Base-by-base conservation (phyloP, 805 yeast genomes). In the Pichia californica region DNA sequence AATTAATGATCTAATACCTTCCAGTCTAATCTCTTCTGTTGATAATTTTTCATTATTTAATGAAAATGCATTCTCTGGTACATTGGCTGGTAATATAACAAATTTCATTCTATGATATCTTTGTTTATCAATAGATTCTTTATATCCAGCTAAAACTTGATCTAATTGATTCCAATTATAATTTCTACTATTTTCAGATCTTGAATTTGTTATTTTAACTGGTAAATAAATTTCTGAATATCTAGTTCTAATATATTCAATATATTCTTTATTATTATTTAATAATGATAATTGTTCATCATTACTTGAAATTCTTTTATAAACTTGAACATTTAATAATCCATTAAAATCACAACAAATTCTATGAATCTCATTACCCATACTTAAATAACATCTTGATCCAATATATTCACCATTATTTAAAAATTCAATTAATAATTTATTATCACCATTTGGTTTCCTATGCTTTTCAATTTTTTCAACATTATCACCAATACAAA, bases 151-250 rank as follows among this genome's bases (percentile, higher is more conserved):
- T n/a, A 89, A 61, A 20, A 77, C 76, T 56, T 88, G 96, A 65
- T 93, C 99, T 52, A 89, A 71, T 49, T 81, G 83, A 53, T 89
- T 89, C 99, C 99, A 93, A 49, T 89, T 88, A 48, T 78, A 75
- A 13, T 69, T 66, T 35, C 73, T 63, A 3, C 82, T 74, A 28
- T 72, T 73, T 14, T 71, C 70, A 3, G 40, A 40, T 34, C 73
- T 72, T 16, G 76, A 64, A 2, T 80, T 76, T 46, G 77, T 79
- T 7, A 82, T 73, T 43, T 67, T 69, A 1, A 88, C 72, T 3
- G 73, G 67, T 20, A 76, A 66, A 55, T 82, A 89, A 13, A 68
- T 71, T 35, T 74, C 79, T 28, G 88, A 89, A 58, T 86, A 86
- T 43, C 93, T 68, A 0, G 97, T 87, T 57, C 89, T 75, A 8